Conservation (phyloP, 768 basidiomycete genomes). For the Boletus fagicola region DNA sequence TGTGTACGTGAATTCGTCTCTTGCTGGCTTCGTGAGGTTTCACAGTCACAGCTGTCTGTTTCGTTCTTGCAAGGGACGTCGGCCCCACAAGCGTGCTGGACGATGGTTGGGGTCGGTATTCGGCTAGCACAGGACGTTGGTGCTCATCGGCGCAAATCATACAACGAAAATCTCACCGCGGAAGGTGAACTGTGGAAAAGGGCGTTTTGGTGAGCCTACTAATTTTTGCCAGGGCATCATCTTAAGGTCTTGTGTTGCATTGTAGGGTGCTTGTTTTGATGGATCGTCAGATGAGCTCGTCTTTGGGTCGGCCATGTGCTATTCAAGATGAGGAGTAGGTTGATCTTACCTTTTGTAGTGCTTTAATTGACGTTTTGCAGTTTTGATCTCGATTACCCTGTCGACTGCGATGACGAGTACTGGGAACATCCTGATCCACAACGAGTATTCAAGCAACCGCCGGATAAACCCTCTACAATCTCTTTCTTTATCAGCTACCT, state of each 20-base stretch:
- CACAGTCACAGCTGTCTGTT: constrained; percentile 44
- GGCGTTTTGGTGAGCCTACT: constrained; percentile 41
- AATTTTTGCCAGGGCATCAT: background rate
- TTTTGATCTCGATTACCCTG: constrained; percentile 58
- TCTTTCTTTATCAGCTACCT: constrained; percentile 53
- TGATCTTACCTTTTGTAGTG: background rate
- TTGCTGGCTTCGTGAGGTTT: constrained; percentile 10
- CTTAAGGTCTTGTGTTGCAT: background rate
- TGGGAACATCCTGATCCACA: constrained; percentile 53
- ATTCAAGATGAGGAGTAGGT: constrained; percentile 72
- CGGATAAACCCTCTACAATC: constrained; percentile 51
- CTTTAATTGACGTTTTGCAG: constrained; percentile 31
- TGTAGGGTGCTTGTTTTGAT: constrained; percentile 30
- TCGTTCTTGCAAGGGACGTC: constrained; percentile 56
- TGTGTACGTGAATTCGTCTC: constrained; percentile 40
- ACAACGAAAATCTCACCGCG: constrained; percentile 30
- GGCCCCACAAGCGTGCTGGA: constrained; percentile 67
- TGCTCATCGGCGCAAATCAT: constrained; percentile 44
- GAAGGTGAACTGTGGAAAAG: constrained; percentile 65
- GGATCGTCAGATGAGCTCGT: constrained; percentile 39
- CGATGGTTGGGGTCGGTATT: constrained; percentile 58
- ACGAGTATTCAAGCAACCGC: constrained; percentile 60
- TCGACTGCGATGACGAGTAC: constrained; percentile 69
- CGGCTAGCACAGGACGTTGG: constrained; percentile 61
- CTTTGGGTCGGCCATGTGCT: constrained; percentile 63